Evolutionary conservation across 2,329 filamentous ascomycete species (phyloP), one percentile per base, ranked within the genome.

Genomic region (Aspergillus clavatus): DNA sequence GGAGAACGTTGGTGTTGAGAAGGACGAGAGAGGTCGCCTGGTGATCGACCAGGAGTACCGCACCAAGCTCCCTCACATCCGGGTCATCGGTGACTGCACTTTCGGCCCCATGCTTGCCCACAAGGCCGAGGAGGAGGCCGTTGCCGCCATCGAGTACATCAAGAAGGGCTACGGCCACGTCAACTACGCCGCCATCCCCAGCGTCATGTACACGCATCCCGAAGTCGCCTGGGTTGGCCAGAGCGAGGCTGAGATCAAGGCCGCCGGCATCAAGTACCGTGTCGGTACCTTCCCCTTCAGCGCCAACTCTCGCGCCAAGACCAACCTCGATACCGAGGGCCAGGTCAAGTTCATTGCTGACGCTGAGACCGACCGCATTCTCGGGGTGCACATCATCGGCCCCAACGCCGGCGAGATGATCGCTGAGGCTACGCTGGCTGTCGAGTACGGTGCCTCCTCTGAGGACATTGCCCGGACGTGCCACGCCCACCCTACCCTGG

Each of bases 31-130:
- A 58, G 93, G 93, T 65, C 89, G 93, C 61, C 79, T 98, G 53
- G 87, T 98, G 61, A 96, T 98, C 67, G 93, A 98, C 78, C 89
- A 90, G 60, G 91, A 98, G 74, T 98, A 95, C 81, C 89, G 93
- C 73, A 98, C 93, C 65, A 97, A 96, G 78, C 77, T 93, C 57
- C 87, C 90, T 38, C 93, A 98, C 76, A 96, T 98, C 70, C 90
- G 93, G 61, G 93, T 91, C 62, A 86, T 97, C 57, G 93, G 93
- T 65, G 93, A 97, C 71, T 87, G 83, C 66, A 98, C 93, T 38
- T 98, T 98, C 69, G 93, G 93, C 7, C 90, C 90, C 64, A 98
- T 98, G 93, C 84, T 98, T 63, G 93, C 93, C 43, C 93, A 98
- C 81, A 98, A 98, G 81, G 93, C 93, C 41, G 93, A 98, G 74